These are phyloP conservation scores for Xylaria venustula DNA, from an alignment of 495 filamentous ascomycete genomes.

Conservation along the genomic window DNA sequence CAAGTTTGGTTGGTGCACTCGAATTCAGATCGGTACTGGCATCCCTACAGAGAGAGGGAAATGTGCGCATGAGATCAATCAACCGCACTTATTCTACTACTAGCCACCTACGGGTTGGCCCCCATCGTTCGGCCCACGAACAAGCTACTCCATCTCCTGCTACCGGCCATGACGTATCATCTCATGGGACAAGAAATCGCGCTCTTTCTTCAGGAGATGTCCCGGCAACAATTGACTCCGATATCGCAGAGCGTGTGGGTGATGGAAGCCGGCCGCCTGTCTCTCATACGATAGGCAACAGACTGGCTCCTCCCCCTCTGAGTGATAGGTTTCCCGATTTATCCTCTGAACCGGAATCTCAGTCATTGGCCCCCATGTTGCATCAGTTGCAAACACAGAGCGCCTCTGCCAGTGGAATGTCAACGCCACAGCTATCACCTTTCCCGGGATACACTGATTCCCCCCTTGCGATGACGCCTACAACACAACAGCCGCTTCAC, in stretches of 20 bases:
- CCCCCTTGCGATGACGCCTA: slow-evolving; percentile 41
- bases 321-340: slow-evolving; percentile 13
- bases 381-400: slow-evolving; percentile 36
- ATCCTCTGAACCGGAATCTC: slow-evolving; percentile 9
- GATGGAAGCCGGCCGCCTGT: slow-evolving; percentile 19
- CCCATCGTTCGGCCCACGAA: slow-evolving; percentile 1
- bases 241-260: slow-evolving; percentile 15
- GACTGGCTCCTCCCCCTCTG: slow-evolving; percentile 31
- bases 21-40: slow-evolving; percentile 91
- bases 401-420: slow-evolving; percentile 52
- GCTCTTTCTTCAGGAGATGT: slow-evolving; percentile 25
- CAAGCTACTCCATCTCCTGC: background rate
- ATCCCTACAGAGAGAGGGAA: slow-evolving; percentile 75
- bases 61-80: slow-evolving; percentile 65
- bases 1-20: slow-evolving; percentile 87
- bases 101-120: slow-evolving; percentile 25
- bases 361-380: slow-evolving; percentile 12
- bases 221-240: slow-evolving; percentile 19
- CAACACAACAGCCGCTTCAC: slow-evolving; percentile 40
- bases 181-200: slow-evolving; percentile 19
- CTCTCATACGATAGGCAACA: slow-evolving; percentile 29
- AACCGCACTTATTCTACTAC: slow-evolving; percentile 74
- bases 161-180: background rate
- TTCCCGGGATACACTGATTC: slow-evolving; percentile 46
- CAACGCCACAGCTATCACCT: slow-evolving; percentile 38